These are phyloP conservation scores for Phytophthora fragariae DNA, from an alignment of 352 stramenopile genomes.

Conservation along the genomic window DNA sequence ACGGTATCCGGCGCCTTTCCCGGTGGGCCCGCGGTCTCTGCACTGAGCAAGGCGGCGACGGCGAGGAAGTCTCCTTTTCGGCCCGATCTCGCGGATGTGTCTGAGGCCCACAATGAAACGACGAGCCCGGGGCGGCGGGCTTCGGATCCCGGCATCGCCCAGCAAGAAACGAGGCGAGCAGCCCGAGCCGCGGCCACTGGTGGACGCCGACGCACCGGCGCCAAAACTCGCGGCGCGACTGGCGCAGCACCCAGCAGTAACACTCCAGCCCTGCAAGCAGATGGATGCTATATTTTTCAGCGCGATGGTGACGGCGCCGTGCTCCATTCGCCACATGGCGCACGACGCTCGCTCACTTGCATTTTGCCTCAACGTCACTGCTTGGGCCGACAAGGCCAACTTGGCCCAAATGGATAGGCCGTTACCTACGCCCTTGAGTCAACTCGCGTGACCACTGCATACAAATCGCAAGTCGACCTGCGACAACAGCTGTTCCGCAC, in stretches of 20 bases:
- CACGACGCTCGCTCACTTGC: background rate
- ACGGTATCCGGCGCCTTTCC: constrained; percentile 32
- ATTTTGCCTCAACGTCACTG: background rate
- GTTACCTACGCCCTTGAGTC: constrained; percentile 38
- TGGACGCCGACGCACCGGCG: constrained; percentile 3
- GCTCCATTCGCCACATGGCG: constrained; percentile 19
- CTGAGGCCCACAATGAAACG: constrained; percentile 34
- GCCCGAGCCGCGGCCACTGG: background rate
- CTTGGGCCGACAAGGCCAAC: constrained; percentile 6
- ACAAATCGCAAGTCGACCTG: constrained; percentile 19
- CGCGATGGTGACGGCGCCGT: constrained; percentile 12
- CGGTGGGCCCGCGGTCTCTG: constrained; percentile 18
- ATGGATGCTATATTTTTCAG: constrained; percentile 30
- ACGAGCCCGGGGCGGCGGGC: constrained; percentile 1
- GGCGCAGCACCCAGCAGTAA: constrained; percentile 23
- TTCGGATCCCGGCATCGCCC: constrained; percentile 9
- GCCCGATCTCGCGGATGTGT: constrained; percentile 33
- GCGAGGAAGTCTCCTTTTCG: constrained; percentile 29
- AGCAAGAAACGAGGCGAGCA: constrained; percentile 23
- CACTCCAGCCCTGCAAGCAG: constrained; percentile 25
- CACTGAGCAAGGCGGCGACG: constrained; percentile 5
- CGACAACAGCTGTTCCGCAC: constrained; percentile 28
- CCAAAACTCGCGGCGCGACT: constrained; percentile 9
- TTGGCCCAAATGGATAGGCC: constrained; percentile 27
- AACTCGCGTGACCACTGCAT: constrained; percentile 34